Percentiles rank a stretch among this genome's conserved stretches.
Evolutionary conservation across 108 stramenopile species (phyloP).

Genomic region (Stephanodiscus triporus): DNA sequence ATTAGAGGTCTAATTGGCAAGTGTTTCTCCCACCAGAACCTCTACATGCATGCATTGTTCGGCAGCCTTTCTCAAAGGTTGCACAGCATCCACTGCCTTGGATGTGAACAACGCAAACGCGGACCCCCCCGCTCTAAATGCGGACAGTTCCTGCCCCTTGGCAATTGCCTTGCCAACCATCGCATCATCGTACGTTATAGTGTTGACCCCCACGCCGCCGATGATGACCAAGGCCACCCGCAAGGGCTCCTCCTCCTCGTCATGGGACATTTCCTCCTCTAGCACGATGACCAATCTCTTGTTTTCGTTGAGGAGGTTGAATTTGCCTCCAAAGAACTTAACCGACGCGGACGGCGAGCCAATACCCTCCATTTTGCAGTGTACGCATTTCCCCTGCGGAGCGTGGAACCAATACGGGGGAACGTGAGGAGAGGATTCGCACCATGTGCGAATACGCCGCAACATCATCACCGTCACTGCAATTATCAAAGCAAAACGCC

Average conservation of each 20-base stretch:
- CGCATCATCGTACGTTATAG: slow-evolving; percentile 36
- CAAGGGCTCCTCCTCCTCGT: slow-evolving; percentile 13
- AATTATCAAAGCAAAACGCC: too few relatives aligned
- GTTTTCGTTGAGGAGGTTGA: slow-evolving; percentile 51
- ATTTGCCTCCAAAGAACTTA: slow-evolving; percentile 56
- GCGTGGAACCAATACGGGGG: neutral
- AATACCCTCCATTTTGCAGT: slow-evolving; percentile 49
- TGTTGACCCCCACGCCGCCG: slow-evolving; percentile 52
- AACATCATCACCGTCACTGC: too few relatives aligned
- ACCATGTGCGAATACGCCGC: neutral
- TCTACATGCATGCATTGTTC: slow-evolving; percentile 29
- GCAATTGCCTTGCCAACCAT: slow-evolving; percentile 32
- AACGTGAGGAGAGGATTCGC: neutral
- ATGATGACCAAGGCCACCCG: slow-evolving; percentile 42
- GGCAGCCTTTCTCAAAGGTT: slow-evolving; percentile 22
- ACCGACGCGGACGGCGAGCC: slow-evolving; percentile 44
- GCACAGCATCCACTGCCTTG: slow-evolving; percentile 19
- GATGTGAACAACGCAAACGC: slow-evolving; percentile 51
- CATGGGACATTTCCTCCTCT: slow-evolving; percentile 21
- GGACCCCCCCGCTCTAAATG: slow-evolving; percentile 54
- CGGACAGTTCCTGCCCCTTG: slow-evolving; percentile 49
- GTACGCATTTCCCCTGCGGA: slow-evolving; percentile 38
- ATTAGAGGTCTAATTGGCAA: slow-evolving; percentile 21
- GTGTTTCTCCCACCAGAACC: slow-evolving; percentile 41
- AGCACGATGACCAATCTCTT: slow-evolving; percentile 47